Conservation (phyloP, 345 rosid genomes). For the Salix caprea region DNA sequence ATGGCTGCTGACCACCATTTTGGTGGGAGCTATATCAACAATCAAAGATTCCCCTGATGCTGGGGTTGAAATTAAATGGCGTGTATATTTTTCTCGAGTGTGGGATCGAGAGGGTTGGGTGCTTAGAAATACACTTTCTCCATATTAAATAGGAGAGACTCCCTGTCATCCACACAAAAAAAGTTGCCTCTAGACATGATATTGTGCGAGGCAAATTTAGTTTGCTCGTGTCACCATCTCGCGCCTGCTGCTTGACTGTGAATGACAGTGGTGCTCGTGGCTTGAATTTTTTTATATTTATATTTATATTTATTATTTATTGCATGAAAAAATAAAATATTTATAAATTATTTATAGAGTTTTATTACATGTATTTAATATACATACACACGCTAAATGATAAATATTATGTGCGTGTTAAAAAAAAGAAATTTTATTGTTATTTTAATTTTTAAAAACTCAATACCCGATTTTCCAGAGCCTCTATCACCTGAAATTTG, state of each 20-base stretch:
- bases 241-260: background rate
- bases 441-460: too few species aligned
- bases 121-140: background rate
- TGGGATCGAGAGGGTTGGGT: background rate
- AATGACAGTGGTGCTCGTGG: too few species aligned
- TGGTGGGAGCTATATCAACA: background rate
- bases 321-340: too few species aligned
- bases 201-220: slow-evolving; percentile 22
- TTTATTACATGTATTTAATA: too few species aligned
- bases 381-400: too few species aligned
- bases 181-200: background rate
- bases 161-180: slow-evolving; percentile 25
- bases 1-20: background rate
- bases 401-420: too few species aligned
- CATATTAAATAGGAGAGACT: slow-evolving; percentile 14
- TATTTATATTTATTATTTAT: too few species aligned
- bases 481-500: too few species aligned
- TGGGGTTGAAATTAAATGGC: slow-evolving; percentile 10
- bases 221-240: slow-evolving; percentile 6
- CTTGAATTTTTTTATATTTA: too few species aligned
- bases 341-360: too few species aligned
- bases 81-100: slow-evolving; percentile 5
- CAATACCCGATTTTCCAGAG: too few species aligned
- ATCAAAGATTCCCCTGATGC: slow-evolving; percentile 34
- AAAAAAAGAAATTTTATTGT: too few species aligned